Conservation (phyloP, 306 rosid genomes). For the Malus fusca region DNA sequence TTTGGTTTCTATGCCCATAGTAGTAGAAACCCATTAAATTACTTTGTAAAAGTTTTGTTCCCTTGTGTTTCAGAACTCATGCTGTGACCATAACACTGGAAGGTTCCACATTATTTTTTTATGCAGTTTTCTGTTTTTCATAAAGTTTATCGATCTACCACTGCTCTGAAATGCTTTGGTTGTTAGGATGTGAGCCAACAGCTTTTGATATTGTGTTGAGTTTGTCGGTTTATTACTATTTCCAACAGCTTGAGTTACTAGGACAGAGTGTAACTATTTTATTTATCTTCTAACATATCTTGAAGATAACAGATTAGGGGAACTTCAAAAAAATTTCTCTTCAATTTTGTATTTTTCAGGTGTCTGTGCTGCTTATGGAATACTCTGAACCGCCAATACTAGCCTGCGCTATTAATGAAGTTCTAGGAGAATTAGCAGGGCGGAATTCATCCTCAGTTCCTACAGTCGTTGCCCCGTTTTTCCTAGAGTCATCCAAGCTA, state of each 20-base stretch:
- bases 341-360: slow-evolving; percentile 31
- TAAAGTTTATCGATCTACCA: neutral
- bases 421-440: slow-evolving; percentile 39
- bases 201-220: neutral
- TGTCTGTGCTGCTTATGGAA: slow-evolving; percentile 56
- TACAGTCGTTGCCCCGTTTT: slow-evolving; percentile 51
- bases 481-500: slow-evolving; percentile 49
- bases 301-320: neutral
- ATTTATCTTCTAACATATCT: neutral
- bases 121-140: too few relatives aligned
- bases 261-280: neutral
- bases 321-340: neutral
- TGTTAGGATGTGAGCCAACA: neutral
- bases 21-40: neutral
- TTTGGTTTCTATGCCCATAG: neutral
- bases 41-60: neutral
- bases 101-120: neutral
- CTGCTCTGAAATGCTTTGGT: neutral
- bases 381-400: slow-evolving; percentile 60
- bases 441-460: slow-evolving; percentile 35
- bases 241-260: neutral
- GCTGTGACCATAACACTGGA: neutral
- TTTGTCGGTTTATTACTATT: neutral
- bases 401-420: slow-evolving; percentile 67
- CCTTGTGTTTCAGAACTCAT: neutral